phyloP scores from a whole-genome alignment of 176 grass and related monocot species.

The Musa acuminata region DNA sequence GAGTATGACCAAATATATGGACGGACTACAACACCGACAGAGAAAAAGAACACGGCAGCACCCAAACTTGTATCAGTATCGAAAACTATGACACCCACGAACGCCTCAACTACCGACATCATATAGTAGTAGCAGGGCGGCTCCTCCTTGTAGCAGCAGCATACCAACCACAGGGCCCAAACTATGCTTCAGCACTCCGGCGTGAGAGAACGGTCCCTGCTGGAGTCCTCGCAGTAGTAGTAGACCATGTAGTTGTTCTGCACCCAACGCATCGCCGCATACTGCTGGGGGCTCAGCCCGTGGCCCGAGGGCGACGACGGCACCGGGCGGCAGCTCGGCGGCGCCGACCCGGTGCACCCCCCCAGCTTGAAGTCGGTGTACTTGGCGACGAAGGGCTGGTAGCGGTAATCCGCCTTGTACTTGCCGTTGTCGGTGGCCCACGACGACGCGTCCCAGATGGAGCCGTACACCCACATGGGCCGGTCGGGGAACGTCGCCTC shows the following conservation, averaged over 20 bases:
- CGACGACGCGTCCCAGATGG: constrained; percentile 63
- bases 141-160: too few species aligned
- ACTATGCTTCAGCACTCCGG: constrained; percentile 26
- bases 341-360: constrained; percentile 23
- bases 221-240: constrained; percentile 46
- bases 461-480: constrained; percentile 58
- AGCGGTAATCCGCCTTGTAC: constrained; percentile 48
- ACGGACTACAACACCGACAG: too few species aligned
- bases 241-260: constrained; percentile 49
- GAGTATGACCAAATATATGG: too few species aligned
- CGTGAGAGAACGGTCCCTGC: constrained; percentile 36
- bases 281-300: constrained; percentile 26
- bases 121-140: too few species aligned
- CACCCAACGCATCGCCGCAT: constrained; percentile 45
- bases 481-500: constrained; percentile 28
- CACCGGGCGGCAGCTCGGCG: constrained; percentile 13
- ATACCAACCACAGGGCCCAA: background rate
- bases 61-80: too few species aligned
- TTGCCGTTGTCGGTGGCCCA: constrained; percentile 66
- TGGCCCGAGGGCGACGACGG: background rate
- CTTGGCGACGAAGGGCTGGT: constrained; percentile 43
- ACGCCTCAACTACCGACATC: too few species aligned
- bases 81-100: too few species aligned
- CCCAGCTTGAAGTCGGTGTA: constrained; percentile 34
- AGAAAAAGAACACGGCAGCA: too few species aligned